A percentile compares a stretch with the other conserved stretches of the same genome.
Evolutionary conservation across 129 eudicot species (phyloP).

Genomic region (Scalesia atractyloides): DNA sequence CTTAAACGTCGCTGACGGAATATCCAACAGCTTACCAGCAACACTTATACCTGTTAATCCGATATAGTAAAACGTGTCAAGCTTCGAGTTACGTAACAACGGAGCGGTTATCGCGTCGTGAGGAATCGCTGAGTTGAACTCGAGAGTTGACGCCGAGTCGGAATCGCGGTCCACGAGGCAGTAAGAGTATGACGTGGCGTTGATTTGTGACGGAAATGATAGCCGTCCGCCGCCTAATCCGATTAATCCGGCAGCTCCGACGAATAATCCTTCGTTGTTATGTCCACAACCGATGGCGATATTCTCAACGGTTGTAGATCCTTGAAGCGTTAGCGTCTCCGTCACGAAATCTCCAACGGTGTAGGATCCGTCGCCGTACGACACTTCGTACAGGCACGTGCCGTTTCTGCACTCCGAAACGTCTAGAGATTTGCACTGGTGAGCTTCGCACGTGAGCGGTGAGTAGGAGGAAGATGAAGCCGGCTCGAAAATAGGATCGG

Average conservation of each 20-base stretch:
- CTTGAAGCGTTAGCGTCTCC: constrained; percentile 65
- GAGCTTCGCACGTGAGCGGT: constrained; percentile 61
- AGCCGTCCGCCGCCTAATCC: constrained; percentile 92
- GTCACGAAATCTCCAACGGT: constrained; percentile 87
- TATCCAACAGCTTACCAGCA: constrained; percentile 48
- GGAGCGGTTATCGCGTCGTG: constrained; percentile 62
- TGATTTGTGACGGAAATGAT: constrained; percentile 78
- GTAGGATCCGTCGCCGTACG: constrained; percentile 94
- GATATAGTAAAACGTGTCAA: constrained; percentile 69
- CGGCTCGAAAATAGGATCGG: constrained; percentile 91
- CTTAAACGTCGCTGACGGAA: constrained; percentile 48
- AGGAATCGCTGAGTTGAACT: constrained; percentile 55
- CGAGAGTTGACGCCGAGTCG: constrained; percentile 67
- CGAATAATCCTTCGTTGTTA: constrained; percentile 79
- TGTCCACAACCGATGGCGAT: constrained; percentile 95
- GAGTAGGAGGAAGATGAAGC: constrained; percentile 55
- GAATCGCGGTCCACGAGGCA: constrained; percentile 92
- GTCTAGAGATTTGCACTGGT: constrained; percentile 68
- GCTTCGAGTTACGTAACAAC: constrained; percentile 44
- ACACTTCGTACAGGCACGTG: constrained; percentile 80
- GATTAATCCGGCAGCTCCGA: constrained; percentile 88
- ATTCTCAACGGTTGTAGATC: constrained; percentile 40
- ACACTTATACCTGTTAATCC: constrained; percentile 68
- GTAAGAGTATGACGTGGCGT: constrained; percentile 70
- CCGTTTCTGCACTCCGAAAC: constrained; percentile 78